Conservation (phyloP, 192 early-diverging fungal genomes). For the Lobosporangium transversale region DNA sequence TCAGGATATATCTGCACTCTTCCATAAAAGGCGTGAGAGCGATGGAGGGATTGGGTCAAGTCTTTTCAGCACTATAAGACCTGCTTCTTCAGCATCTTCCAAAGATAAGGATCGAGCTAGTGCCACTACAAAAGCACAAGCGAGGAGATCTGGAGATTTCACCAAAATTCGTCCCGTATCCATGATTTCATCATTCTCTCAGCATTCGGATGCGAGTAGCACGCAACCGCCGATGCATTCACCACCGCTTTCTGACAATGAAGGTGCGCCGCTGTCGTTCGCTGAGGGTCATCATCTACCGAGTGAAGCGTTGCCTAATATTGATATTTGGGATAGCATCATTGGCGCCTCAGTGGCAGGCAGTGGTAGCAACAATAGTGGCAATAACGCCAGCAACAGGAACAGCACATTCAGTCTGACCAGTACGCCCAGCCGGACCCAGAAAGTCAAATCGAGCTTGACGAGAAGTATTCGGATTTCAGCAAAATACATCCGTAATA, state of each 20-base stretch:
- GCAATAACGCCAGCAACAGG: not conserved
- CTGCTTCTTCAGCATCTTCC: not conserved
- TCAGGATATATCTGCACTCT: constrained; percentile 27
- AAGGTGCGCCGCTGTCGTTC: not conserved
- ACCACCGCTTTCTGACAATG: not conserved
- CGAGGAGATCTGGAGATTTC: constrained; percentile 23
- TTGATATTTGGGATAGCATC: too few species aligned
- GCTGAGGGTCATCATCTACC: not conserved
- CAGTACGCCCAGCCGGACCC: constrained; percentile 12
- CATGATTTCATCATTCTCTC: constrained; percentile 1
- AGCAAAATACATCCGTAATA: constrained; percentile 18
- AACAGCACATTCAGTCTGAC: not conserved
- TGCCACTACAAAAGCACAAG: constrained; percentile 20
- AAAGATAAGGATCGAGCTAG: constrained; percentile 23
- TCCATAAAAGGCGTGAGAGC: constrained; percentile 33
- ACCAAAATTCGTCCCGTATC: constrained; percentile 9
- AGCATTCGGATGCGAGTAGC: constrained; percentile 4
- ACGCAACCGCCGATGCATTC: not conserved
- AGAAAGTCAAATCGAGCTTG: constrained; percentile 31
- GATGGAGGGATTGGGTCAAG: constrained; percentile 22
- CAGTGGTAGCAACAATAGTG: too few species aligned
- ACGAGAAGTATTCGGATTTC: constrained; percentile 38
- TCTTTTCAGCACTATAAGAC: constrained; percentile 17
- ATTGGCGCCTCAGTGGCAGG: too few species aligned
- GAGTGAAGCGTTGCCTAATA: too few species aligned